These are phyloP conservation scores for Conringia planisiliqua DNA, from an alignment of 345 rosid genomes.

Conservation along the genomic window DNA sequence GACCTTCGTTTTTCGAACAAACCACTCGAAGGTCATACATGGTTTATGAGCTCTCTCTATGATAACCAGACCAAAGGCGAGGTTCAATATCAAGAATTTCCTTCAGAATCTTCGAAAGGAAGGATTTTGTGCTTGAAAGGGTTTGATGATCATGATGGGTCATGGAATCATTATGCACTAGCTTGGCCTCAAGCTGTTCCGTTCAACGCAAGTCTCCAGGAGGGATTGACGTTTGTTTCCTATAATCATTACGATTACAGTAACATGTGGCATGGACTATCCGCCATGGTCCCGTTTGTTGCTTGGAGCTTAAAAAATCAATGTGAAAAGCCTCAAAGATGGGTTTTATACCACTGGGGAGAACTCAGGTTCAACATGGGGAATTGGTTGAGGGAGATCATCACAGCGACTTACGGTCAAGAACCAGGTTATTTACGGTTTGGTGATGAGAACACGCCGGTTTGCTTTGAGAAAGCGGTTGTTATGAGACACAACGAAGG, in stretches of 20 bases:
- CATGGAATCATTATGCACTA: conserved; percentile 65
- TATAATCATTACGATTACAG: conserved; percentile 61
- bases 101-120: conserved; percentile 47
- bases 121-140: conserved; percentile 66
- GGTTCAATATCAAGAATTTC: conserved; percentile 65
- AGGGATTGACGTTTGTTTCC: conserved; percentile 60
- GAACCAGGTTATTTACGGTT: conserved; percentile 33
- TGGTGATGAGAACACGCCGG: conserved; percentile 28
- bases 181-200: conserved; percentile 67
- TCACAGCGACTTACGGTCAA: conserved; percentile 42
- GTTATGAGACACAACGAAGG: conserved; percentile 83
- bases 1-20: conserved; percentile 49
- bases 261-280: conserved; percentile 74
- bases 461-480: conserved; percentile 69
- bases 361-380: conserved; percentile 57
- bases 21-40: conserved; percentile 54
- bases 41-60: conserved; percentile 73
- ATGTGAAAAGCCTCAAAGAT: conserved; percentile 49
- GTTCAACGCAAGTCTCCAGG: conserved; percentile 42
- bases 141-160: conserved; percentile 53
- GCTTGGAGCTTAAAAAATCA: conserved; percentile 58
- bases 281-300: conserved; percentile 54
- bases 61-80: conserved; percentile 58
- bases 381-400: conserved; percentile 43
- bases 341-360: conserved; percentile 74